Base-by-base conservation (phyloP, 2,329 filamentous ascomycete species). In the Monilinia vaccinii-corymbosi region DNA sequence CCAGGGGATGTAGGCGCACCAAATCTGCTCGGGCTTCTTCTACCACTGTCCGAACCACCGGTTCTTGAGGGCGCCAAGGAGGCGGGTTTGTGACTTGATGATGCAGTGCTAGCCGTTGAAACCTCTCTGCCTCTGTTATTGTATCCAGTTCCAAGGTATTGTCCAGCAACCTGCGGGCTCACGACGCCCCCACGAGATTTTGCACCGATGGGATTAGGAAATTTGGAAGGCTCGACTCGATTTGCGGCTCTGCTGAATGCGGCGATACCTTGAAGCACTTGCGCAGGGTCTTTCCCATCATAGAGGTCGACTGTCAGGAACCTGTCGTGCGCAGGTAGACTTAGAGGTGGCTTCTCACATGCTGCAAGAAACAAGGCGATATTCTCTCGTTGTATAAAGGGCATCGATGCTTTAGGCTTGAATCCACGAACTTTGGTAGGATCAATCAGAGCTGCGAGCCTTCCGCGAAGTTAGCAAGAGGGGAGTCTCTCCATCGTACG, bases 301-400 rank as follows among this genome's bases (percentile, higher is more conserved):
- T 88, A 99, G 51, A 99, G 80, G 75, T 99, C 94, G 72, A 99
- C 93, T 6, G 94, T 99, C 63, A 97, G 84, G 76, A 99, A 99
- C 66, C 92, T 86, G 75, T 99, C 94, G 77, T 99, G 94, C 49
- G 92, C 86, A 61, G 90, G 91, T 62, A 99, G 84, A 74, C 86
- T 92, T 56, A 99, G 78, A 0, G 94, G 94, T 31, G 89, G 84
- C 55, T 83, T 78, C 74, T 96, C 89, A 77, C 92, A 96, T 62
- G 91, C 91, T 70, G 84, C 85, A 58, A 99, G 84, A 75, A 97
- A 99, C 71, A 96, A 90, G 5, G 92, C 95, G 71, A 99, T 97
- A 73, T 99, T 99, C 74, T 99, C 94, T 92, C 97, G 97, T 75
- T 99, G 94, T 45, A 97, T 93, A 72, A 99, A 99, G 0, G 94